phyloP scores from a whole-genome alignment of 225 moss, liverwort and hornwort species.

The Climacium dendroides region DNA sequence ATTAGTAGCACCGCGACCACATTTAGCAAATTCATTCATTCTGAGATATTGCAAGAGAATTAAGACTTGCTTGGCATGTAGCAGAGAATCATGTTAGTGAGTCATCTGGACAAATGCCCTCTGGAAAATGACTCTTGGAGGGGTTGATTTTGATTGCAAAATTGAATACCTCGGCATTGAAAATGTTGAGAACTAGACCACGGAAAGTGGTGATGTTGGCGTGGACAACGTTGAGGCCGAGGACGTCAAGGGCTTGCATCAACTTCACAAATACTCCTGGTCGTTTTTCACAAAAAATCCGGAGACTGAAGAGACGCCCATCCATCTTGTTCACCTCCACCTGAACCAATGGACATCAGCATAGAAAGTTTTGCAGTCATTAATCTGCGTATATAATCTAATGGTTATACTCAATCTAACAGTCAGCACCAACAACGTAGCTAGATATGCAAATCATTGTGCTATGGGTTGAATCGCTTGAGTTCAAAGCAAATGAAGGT shows the following conservation, averaged over 20 bases:
- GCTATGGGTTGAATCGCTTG: not conserved
- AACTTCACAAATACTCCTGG: conserved; percentile 82
- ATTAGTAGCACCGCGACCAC: not conserved
- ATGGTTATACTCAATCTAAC: not conserved
- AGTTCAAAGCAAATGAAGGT: not conserved
- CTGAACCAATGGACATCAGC: conserved; percentile 5
- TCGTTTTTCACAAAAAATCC: conserved; percentile 86
- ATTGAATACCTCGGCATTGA: conserved; percentile 77
- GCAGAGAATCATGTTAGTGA: not conserved
- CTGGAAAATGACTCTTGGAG: not conserved
- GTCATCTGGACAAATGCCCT: not conserved
- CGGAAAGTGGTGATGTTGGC: conserved; percentile 95
- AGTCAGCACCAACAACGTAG: not conserved
- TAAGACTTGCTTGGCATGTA: too few relatives aligned
- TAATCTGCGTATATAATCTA: not conserved
- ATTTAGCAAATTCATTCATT: not conserved
- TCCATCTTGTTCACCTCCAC: conserved; percentile 90
- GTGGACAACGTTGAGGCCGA: conserved; percentile 82
- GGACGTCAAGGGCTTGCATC: conserved; percentile 80
- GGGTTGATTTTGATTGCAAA: not conserved
- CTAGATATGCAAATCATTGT: not conserved
- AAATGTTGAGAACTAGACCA: conserved; percentile 76
- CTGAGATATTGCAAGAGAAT: not conserved
- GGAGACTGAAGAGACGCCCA: conserved; percentile 57
- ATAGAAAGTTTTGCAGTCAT: not conserved